Evolutionary conservation across 441 rosid species (phyloP).

Genomic region (Populus tomentosa): DNA sequence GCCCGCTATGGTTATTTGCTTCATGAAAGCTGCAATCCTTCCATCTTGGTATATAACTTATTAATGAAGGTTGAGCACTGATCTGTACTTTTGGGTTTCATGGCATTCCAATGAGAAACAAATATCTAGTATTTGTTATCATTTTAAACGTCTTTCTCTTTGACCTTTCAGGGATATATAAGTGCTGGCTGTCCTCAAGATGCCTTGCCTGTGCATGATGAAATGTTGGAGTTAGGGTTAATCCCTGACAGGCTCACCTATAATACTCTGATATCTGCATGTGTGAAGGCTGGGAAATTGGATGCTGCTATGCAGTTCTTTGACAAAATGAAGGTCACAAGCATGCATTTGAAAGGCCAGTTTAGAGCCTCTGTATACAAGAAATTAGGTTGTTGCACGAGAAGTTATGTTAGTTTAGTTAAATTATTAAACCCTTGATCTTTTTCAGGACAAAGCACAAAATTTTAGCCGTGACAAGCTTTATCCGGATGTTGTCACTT

Average conservation of each 20-base stretch:
- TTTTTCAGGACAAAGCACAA: conserved; percentile 51
- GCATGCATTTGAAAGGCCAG: conserved; percentile 42
- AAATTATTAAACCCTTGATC: conserved; percentile 12
- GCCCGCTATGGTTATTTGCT: conserved; percentile 60
- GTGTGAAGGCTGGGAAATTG: conserved; percentile 46
- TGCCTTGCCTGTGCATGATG: conserved; percentile 48
- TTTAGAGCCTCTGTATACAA: conserved; percentile 34
- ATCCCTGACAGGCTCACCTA: conserved; percentile 64
- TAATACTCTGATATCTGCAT: conserved; percentile 60
- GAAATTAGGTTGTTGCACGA: conserved; percentile 21
- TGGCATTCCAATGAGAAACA: neutral
- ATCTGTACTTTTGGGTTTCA: neutral
- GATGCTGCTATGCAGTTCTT: conserved; percentile 53
- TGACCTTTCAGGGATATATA: conserved; percentile 49
- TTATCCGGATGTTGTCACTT: conserved; percentile 62
- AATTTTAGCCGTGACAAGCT: conserved; percentile 22
- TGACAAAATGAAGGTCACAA: conserved; percentile 70
- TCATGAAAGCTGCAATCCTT: conserved; percentile 47
- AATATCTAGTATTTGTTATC: neutral
- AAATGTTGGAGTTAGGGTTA: conserved; percentile 45
- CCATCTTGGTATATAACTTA: conserved; percentile 54
- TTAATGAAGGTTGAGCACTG: conserved; percentile 59
- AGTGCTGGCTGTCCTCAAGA: conserved; percentile 50
- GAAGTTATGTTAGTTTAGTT: conserved; percentile 22
- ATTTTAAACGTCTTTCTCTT: neutral